Evolutionary conservation across 306 rosid genomes (phyloP).

Genomic region (Rosa chinensis): DNA sequence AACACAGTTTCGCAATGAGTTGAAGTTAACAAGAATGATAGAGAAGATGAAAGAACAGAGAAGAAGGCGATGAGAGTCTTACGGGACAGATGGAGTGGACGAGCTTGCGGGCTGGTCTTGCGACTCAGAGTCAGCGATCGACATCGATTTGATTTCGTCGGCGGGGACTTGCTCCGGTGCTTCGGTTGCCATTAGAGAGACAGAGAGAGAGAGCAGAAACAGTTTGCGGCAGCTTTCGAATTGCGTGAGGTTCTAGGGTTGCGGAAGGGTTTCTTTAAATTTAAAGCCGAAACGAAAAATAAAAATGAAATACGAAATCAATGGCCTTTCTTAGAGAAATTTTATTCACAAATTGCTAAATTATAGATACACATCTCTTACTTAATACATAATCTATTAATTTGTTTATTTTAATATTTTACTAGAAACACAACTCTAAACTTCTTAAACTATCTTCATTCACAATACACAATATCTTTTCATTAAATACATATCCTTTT

Average conservation of each 20-base stretch:
- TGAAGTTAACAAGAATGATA: neutral
- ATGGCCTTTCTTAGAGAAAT: too few relatives aligned
- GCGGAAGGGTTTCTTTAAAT: too few relatives aligned
- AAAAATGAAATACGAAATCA: too few relatives aligned
- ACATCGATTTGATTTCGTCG: slow-evolving; percentile 38
- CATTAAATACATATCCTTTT: too few relatives aligned
- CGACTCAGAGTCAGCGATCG: slow-evolving; percentile 31
- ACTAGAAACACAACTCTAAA: too few relatives aligned
- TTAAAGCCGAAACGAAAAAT: too few relatives aligned
- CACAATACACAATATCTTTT: too few relatives aligned
- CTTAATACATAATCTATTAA: too few relatives aligned
- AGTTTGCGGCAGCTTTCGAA: neutral
- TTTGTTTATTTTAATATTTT: too few relatives aligned
- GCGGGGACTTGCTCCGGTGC: slow-evolving; percentile 26
- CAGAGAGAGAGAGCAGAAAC: neutral
- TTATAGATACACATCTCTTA: too few relatives aligned
- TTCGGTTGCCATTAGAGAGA: slow-evolving; percentile 34
- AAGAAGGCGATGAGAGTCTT: neutral
- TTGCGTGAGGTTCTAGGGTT: neutral
- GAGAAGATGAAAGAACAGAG: neutral
- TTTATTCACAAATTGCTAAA: too few relatives aligned
- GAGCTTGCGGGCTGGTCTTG: slow-evolving; percentile 26
- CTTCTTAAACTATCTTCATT: too few relatives aligned
- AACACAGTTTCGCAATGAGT: neutral
- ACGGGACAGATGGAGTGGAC: slow-evolving; percentile 36